Base-by-base conservation (phyloP, 176 grass and related monocot genomes). In the Hyparrhenia diplandra region DNA sequence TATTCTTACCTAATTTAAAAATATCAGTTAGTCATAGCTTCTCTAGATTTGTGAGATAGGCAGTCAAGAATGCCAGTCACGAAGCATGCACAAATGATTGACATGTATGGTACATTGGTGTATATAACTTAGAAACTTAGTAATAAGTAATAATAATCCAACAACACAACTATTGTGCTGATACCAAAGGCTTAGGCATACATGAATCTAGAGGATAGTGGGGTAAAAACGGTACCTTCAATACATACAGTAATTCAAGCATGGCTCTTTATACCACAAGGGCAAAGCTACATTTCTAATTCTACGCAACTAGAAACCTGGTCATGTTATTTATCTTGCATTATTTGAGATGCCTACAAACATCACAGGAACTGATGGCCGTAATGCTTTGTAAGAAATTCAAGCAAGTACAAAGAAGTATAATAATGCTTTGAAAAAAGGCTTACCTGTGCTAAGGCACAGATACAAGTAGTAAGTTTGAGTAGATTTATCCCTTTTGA, bases 401-500 rank as follows among this genome's bases (percentile, higher is more conserved):
- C 46, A 43, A 77, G 3, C 17, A 47, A 58, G 6, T n/a, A 57
- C 30, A 30, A 30, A 30, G 27, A 13, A 63, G n/a, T 64, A 31
- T 23, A 60, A 72, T 74, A 83, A 80, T 63, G 46, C 32, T 54
- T 74, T 27, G 30, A 39, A 39, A 83, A 77, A 14, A 87, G 35
- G 69, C 58, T 87, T 88, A 97, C 91, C 91, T 76, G 94, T 73
- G 83, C 87, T 94, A 83, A 97, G 94, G 77, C 94, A 97, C 55
- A 97, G 79, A 90, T 94, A 92, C 57, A 97, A 73, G 82, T 84
- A 84, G 84, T 97, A 97, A 30, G 89, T 97, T 82, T 93, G 87
- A 61, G 91, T 93, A 69, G 90, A 90, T 90, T 96, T 96, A 75
- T 96, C 90, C 75, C 93, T 87, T 87, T 90, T 96, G 77, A 96